Conservation (phyloP, 345 rosid genomes). For the Sisymbrium altissimum region DNA sequence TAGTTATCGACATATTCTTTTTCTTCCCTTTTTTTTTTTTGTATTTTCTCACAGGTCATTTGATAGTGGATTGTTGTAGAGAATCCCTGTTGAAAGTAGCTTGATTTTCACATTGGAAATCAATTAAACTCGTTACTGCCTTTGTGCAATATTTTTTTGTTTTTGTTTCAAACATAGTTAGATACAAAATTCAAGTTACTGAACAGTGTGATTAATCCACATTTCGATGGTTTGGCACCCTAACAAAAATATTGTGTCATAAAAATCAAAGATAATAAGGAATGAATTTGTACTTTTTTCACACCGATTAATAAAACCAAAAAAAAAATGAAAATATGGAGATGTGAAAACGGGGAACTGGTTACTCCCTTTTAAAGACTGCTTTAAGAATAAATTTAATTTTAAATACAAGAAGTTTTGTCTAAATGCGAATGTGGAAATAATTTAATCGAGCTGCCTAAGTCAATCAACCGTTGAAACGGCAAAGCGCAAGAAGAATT, state of each 20-base stretch:
- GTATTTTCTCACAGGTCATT: not conserved
- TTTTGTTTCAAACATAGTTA: not conserved
- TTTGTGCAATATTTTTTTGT: not conserved
- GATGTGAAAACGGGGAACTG: conserved; percentile 23
- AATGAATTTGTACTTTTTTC: not conserved
- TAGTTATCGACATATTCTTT: not conserved
- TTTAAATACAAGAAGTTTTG: conserved; percentile 1
- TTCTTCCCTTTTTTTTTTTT: not conserved
- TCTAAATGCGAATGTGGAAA: conserved; percentile 31
- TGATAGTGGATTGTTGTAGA: conserved; percentile 1
- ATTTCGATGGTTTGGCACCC: not conserved
- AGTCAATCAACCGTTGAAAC: conserved; percentile 37
- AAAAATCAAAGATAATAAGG: not conserved
- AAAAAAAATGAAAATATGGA: too few relatives aligned
- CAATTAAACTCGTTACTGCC: conserved; percentile 2
- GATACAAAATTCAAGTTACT: not conserved
- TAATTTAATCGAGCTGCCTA: conserved; percentile 21
- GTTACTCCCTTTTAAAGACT: conserved; percentile 5
- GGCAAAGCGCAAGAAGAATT: conserved; percentile 4
- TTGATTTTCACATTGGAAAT: not conserved
- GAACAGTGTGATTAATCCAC: not conserved
- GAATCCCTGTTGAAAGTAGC: not conserved
- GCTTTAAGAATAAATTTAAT: conserved; percentile 9
- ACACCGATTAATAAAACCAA: not conserved
- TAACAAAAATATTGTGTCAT: not conserved